phyloP scores from a whole-genome alignment of 2,329 filamentous ascomycete species.

The Beauveria medogensis region DNA sequence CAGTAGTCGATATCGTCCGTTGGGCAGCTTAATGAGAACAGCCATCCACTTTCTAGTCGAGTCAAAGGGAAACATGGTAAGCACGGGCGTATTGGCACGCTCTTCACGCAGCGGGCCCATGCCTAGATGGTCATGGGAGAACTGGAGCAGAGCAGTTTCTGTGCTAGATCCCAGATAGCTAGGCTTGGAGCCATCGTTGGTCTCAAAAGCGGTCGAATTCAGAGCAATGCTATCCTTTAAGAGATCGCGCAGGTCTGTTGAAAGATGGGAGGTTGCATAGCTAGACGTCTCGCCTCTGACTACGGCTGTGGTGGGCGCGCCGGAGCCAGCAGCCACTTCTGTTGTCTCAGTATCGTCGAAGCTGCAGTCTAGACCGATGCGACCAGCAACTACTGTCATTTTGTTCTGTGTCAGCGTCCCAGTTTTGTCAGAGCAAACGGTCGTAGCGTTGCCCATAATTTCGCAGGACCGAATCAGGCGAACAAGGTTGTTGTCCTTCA shows the following conservation, averaged over 20 bases:
- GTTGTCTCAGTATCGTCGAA: conserved; percentile 28
- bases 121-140: conserved; percentile 41
- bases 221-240: conserved; percentile 34
- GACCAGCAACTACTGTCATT: conserved; percentile 53
- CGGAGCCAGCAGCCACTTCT: conserved; percentile 15
- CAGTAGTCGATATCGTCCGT: conserved; percentile 40
- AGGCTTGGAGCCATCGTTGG: conserved; percentile 26
- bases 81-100: conserved; percentile 35
- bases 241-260: conserved; percentile 25
- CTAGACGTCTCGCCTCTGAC: conserved; percentile 21
- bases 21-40: conserved; percentile 38
- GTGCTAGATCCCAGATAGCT: conserved; percentile 47
- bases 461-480: conserved; percentile 52
- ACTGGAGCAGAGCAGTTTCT: conserved; percentile 44
- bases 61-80: conserved; percentile 46
- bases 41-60: conserved; percentile 50
- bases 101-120: conserved; percentile 38
- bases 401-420: conserved; percentile 57
- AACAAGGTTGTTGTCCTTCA: conserved; percentile 55
- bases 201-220: conserved; percentile 48
- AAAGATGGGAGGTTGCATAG: conserved; percentile 23
- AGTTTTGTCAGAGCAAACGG: conserved; percentile 58
- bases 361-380: conserved; percentile 34
- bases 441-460: conserved; percentile 57
- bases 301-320: conserved; percentile 17